phyloP scores from a whole-genome alignment of 352 stramenopile species.

The Phytophthora colocasiae region DNA sequence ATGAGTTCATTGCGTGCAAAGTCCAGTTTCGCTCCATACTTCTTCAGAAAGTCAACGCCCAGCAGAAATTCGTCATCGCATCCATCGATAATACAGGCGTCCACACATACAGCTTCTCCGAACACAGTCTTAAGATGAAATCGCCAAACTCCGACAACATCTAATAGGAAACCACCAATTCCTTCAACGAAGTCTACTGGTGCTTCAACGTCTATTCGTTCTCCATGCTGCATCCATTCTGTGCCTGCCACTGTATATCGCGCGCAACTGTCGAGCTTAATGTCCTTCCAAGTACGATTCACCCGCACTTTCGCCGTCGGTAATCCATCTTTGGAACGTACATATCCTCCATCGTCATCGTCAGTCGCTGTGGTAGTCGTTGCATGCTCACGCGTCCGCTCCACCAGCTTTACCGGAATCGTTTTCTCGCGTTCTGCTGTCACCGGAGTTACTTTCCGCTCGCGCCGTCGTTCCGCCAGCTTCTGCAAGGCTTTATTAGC shows the following conservation, averaged over 20 bases:
- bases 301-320: too few relatives aligned
- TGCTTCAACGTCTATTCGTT: neutral
- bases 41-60: neutral
- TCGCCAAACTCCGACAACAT: neutral
- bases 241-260: neutral
- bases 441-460: too few relatives aligned
- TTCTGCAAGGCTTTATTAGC: too few relatives aligned
- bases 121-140: neutral
- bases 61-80: slow-evolving; percentile 1
- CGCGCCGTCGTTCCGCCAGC: too few relatives aligned
- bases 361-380: too few relatives aligned
- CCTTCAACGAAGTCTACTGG: slow-evolving; percentile 3
- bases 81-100: neutral
- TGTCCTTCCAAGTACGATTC: neutral
- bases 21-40: neutral
- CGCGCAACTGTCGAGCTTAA: neutral
- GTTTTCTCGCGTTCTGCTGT: too few relatives aligned
- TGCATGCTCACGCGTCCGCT: too few relatives aligned
- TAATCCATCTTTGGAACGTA: too few relatives aligned
- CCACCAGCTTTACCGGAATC: too few relatives aligned
- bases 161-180: neutral
- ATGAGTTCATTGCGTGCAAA: neutral
- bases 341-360: too few relatives aligned
- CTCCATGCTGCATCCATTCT: slow-evolving; percentile 6
- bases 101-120: neutral